Percentiles rank a stretch among this genome's conserved stretches.
Evolutionary conservation across 257 asterid species (phyloP).

Genomic region (Echium plantagineum): DNA sequence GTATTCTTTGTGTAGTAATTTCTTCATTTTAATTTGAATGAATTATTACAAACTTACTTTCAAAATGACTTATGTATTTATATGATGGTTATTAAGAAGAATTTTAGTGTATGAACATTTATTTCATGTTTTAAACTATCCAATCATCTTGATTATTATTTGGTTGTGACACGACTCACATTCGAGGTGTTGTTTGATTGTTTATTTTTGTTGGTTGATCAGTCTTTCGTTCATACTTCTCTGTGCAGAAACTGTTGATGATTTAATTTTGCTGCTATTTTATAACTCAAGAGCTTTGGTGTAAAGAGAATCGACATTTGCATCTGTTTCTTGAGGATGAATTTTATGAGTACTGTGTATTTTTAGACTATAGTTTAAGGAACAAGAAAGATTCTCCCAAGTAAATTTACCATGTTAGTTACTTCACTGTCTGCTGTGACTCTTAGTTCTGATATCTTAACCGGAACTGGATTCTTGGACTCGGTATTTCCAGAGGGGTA

Average conservation of each 20-base stretch:
- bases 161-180: conserved; percentile 12
- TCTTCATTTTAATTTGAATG: no score
- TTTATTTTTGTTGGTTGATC: conserved; percentile 16
- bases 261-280: conserved; percentile 22
- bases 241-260: conserved; percentile 10
- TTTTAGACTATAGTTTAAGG: conserved; percentile 3
- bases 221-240: neutral
- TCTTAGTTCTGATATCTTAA: conserved; percentile 42
- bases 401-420: conserved; percentile 49
- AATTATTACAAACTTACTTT: no score
- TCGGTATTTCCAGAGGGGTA: conserved; percentile 34
- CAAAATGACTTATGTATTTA: no score
- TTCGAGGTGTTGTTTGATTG: conserved; percentile 15
- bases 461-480: conserved; percentile 38
- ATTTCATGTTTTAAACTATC: conserved; percentile 3
- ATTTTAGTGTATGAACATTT: conserved; percentile 5
- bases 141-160: conserved; percentile 5
- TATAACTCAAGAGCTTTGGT: conserved; percentile 16
- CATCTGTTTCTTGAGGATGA: conserved; percentile 7
- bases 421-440: conserved; percentile 60
- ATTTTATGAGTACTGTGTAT: conserved; percentile 11
- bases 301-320: conserved; percentile 7
- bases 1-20: conserved; percentile 3
- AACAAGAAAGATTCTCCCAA: conserved; percentile 4
- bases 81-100: conserved; percentile 16